Evolutionary conservation across 495 filamentous ascomycete genomes (phyloP).

Genomic region (Talaromyces proteolyticus): DNA sequence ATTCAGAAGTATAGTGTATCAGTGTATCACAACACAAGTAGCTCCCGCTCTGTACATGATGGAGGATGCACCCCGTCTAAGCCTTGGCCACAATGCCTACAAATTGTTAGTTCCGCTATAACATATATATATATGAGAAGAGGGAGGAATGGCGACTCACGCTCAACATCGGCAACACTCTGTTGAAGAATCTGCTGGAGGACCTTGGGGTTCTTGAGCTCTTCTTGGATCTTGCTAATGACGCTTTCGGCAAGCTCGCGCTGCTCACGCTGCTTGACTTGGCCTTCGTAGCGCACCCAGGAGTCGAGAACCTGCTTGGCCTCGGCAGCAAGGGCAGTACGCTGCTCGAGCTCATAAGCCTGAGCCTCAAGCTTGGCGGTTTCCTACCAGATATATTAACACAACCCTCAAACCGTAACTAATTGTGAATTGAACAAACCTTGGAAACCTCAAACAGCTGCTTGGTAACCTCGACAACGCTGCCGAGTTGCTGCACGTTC

Average conservation of each 20-base stretch:
- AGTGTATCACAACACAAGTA: constrained; percentile 22
- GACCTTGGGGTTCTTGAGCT: constrained; percentile 92
- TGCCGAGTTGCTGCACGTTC: constrained; percentile 84
- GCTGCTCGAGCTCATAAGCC: constrained; percentile 95
- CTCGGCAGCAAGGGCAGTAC: constrained; percentile 80
- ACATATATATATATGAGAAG: not conserved
- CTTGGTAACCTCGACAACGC: constrained; percentile 95
- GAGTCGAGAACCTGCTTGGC: constrained; percentile 94
- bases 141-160: constrained; percentile 66
- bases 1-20: constrained; percentile 4
- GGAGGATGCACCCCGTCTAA: constrained; percentile 27
- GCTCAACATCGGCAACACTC: constrained; percentile 92
- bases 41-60: constrained; percentile 44
- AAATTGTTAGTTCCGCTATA: constrained; percentile 18
- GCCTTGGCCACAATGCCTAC: constrained; percentile 50
- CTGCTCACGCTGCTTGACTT: constrained; percentile 98
- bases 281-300: constrained; percentile 96
- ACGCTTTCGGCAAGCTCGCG: constrained; percentile 86
- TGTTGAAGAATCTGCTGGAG: constrained; percentile 95
- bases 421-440: too few relatives aligned
- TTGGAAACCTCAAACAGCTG: constrained; percentile 96
- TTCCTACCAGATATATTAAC: constrained; percentile 56
- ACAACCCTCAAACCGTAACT: too few relatives aligned
- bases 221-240: constrained; percentile 96
- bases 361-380: constrained; percentile 92